Evolutionary conservation across 805 yeast genomes (phyloP).

Genomic region (Yamadazyma ubonensis): DNA sequence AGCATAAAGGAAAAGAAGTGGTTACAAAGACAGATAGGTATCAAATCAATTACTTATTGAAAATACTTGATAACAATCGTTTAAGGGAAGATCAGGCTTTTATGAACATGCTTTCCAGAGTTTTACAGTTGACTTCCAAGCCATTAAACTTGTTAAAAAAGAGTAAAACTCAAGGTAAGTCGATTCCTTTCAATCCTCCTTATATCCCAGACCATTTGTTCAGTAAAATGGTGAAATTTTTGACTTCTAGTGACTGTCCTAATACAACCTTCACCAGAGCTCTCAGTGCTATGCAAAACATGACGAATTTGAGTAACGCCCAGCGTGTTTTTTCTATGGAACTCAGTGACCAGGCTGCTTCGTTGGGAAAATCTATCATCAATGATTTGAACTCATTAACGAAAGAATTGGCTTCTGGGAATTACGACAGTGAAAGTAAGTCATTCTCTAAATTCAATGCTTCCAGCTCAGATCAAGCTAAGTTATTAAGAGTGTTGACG

Average conservation of each 20-base stretch:
- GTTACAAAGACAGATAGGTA: conserved; percentile 40
- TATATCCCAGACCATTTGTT: conserved; percentile 61
- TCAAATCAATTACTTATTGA: conserved; percentile 71
- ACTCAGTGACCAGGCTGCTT: conserved; percentile 61
- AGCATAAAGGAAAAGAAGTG: conserved; percentile 31
- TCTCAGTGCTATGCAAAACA: conserved; percentile 73
- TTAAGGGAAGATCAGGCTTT: conserved; percentile 70
- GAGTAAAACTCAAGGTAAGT: conserved; percentile 19
- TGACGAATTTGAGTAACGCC: conserved; percentile 61
- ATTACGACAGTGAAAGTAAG: conserved; percentile 47
- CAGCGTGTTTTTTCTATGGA: conserved; percentile 65
- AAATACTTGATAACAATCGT: conserved; percentile 59
- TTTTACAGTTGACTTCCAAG: conserved; percentile 73
- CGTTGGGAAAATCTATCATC: conserved; percentile 54
- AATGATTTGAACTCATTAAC: conserved; percentile 53
- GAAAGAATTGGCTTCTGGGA: conserved; percentile 39
- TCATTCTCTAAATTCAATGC: conserved; percentile 69
- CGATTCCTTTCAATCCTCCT: conserved; percentile 49
- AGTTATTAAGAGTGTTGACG: conserved; percentile 78
- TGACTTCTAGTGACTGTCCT: conserved; percentile 81
- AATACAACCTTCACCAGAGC: conserved; percentile 83
- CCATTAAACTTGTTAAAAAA: conserved; percentile 60
- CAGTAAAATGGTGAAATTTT: conserved; percentile 59
- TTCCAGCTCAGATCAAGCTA: conserved; percentile 83
- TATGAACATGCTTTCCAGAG: conserved; percentile 73